phyloP scores from a whole-genome alignment of 2,329 filamentous ascomycete genomes.

The Alternaria metachromatica region DNA sequence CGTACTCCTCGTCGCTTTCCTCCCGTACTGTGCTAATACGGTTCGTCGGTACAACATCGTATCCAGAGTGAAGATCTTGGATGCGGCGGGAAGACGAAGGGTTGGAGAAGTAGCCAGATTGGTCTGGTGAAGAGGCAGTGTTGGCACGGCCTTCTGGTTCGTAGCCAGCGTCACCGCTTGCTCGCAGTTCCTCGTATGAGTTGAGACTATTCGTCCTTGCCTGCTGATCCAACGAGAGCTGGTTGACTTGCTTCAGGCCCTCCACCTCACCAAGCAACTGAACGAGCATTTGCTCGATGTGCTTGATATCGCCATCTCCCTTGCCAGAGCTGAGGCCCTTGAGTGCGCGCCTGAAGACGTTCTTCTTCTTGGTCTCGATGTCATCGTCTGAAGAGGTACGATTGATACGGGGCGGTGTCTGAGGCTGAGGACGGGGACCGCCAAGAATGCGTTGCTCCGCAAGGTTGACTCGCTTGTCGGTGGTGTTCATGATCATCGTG shows the following conservation, averaged over 20 bases:
- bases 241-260: conserved; percentile 57
- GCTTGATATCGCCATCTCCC: conserved; percentile 83
- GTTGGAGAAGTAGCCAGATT: conserved; percentile 77
- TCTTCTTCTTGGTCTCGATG: conserved; percentile 79
- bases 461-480: conserved; percentile 86
- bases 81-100: conserved; percentile 57
- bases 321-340: conserved; percentile 82
- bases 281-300: conserved; percentile 75
- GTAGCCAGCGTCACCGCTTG: conserved; percentile 75
- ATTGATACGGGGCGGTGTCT: conserved; percentile 61
- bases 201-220: conserved; percentile 60
- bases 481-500: conserved; percentile 83
- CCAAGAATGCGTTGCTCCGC: conserved; percentile 82
- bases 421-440: conserved; percentile 79
- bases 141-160: conserved; percentile 83
- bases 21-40: conserved; percentile 86
- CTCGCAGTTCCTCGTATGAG: conserved; percentile 74
- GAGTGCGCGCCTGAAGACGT: conserved; percentile 91
- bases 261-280: conserved; percentile 93
- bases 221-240: conserved; percentile 41
- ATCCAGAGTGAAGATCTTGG: conserved; percentile 56
- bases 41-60: conserved; percentile 67
- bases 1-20: conserved; percentile 82
- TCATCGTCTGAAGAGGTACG: conserved; percentile 62
- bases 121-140: conserved; percentile 75